A percentile compares a stretch with the other conserved stretches of the same genome.
phyloP scores from a whole-genome alignment of 805 yeast species.

The Torulaspora microellipsoides region DNA sequence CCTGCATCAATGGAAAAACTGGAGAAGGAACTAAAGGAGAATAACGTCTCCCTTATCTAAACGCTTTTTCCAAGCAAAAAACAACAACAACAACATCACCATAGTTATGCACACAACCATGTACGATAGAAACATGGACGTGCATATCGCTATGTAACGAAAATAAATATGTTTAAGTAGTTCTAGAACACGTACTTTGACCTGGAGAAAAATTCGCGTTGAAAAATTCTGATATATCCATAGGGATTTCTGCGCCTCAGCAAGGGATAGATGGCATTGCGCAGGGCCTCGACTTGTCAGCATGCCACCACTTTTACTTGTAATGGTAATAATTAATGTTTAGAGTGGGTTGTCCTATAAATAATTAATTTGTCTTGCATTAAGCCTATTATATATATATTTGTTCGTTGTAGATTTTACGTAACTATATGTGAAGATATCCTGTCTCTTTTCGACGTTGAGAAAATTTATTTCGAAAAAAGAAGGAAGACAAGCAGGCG shows the following conservation, averaged over 20 bases:
- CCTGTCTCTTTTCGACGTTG: too few relatives aligned
- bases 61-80: too few relatives aligned
- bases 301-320: neutral
- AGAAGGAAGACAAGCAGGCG: neutral
- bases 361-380: too few relatives aligned
- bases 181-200: neutral
- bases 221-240: neutral
- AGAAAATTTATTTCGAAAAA: too few relatives aligned
- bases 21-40: conserved; percentile 18
- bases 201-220: conserved; percentile 2
- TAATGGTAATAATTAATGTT: too few relatives aligned
- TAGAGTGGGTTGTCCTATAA: too few relatives aligned
- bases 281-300: neutral
- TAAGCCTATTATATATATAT: too few relatives aligned
- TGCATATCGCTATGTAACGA: neutral
- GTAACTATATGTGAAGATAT: too few relatives aligned
- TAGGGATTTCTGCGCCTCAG: neutral
- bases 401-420: too few relatives aligned
- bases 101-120: too few relatives aligned
- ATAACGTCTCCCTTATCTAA: conserved; percentile 16
- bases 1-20: conserved; percentile 22
- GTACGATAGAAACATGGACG: too few relatives aligned
- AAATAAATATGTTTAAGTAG: neutral
- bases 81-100: too few relatives aligned
- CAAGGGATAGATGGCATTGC: neutral